Evolutionary conservation across 257 asterid genomes (phyloP), one percentile per base, ranked within the genome.

Genomic region (Primulina huaijiensis): DNA sequence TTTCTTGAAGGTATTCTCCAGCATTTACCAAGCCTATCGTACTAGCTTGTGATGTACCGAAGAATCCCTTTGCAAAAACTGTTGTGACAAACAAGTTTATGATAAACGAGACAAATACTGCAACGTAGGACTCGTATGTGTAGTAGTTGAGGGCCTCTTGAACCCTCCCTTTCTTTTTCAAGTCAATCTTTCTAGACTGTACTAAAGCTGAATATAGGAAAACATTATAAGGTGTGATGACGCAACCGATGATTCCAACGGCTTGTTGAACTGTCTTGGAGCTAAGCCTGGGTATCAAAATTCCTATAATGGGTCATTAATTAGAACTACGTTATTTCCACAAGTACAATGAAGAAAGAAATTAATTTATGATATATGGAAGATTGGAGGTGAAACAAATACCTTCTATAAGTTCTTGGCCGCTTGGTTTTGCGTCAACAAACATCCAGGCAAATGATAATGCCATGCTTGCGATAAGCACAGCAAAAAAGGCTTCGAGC

Each of bases 401-500:
- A 10, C 92, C 94, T 75, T 79, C 75, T 6, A 82, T 14, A 56
- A 89, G 89, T 27, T 87, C 88, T 34, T 69, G 77, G 10, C 77
- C 81, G 55, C 81, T 81, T 3, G 96, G 96, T 57, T 72, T 75
- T 19, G 96, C 80, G 37, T 84, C 89, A 30, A 76, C 70, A 62
- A 89, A 89, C 96, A 89, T 85, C 96, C 96, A 87, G 17, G 96
- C 90, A 31, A 87, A 89, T 8, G 96, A 85, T 75, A 89, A 31
- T 17, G 90, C 96, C 96, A 87, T 89, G 33, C 84, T 85, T 33
- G 92, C 74, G n/a, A 89, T 87, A 34, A 89, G 88, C 72, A 87
- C 81, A n/a, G 84, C 92, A 20, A 89, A 89, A 63, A 85, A 83
- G 35, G 90, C 96, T 77, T 89, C 96, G n/a, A 89, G 90, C 75